Base-by-base conservation (phyloP, 1,284 basidiomycete species). In the Stygiomarasmius scandens region DNA sequence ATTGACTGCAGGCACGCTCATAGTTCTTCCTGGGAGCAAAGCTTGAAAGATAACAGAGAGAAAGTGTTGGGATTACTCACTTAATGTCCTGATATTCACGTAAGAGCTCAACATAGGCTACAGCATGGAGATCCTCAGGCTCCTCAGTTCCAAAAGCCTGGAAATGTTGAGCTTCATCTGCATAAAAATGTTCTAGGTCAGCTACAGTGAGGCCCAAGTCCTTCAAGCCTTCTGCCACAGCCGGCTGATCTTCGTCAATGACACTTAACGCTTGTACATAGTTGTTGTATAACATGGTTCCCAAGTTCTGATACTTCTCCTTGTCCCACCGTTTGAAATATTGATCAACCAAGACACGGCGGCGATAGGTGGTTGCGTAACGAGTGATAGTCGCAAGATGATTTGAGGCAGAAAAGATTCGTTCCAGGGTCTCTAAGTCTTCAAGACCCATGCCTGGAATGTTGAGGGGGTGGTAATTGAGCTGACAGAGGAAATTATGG, bases 401-500 rank as follows among this genome's bases (percentile, higher is more conserved):
- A n/a, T 44, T 44, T 5, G 43, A 44, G 16, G 22, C 5, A 6
- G 43, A n/a, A n/a, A 44, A 44, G 16, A 44, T n/a, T 5, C 43
- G 22, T 44, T 44, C 43, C 5, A 44, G 43, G 5, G 43, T 44
- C 16, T 44, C 43, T 6, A 44, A 16, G 22, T 44, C 43, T 44
- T 44, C 43, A 5, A 44, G 43, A 5, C 43, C 43, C 16, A 23
- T 63, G 0, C 71, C 69, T 1, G 59, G 22, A 11, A 69, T 62
- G 50, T 65, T 63, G 11, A 66, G 59, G 0, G 71, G 71, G 54
- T 74, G 73, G 52, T 67, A 64, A 1, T 58, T 19, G 1, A 67
- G 52, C 48, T 74, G 74, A 54, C 74, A 76, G 0, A 36, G 8
- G 16, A 64, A 66, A 32, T 71, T 71, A 58, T 76, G 74, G 1